Percentiles rank a stretch among this genome's conserved stretches.
These are phyloP conservation scores for Aspergillus intermedius DNA, from an alignment of 2,329 filamentous ascomycete species.

Conservation along the genomic window DNA sequence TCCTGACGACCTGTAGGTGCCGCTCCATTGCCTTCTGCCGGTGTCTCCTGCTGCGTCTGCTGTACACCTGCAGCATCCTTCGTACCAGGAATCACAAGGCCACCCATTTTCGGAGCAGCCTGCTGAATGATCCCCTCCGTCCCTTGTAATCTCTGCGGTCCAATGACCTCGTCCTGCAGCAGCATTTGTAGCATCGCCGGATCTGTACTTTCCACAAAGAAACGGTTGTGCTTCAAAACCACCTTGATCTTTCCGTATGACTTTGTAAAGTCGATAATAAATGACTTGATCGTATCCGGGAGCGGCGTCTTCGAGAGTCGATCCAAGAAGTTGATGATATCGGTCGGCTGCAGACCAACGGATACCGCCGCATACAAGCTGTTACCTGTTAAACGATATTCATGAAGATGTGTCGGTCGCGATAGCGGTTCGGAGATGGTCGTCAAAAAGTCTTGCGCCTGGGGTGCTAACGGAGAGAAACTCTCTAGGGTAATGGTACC, in stretches of 20 bases:
- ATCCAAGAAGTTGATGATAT: conserved; percentile 85
- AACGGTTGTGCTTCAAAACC: conserved; percentile 88
- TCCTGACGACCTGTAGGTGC: conserved; percentile 35
- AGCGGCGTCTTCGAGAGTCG: conserved; percentile 82
- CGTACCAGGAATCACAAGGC: conserved; percentile 86
- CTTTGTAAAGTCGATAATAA: conserved; percentile 75
- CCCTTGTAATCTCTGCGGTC: conserved; percentile 68
- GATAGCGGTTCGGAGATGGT: conserved; percentile 92
- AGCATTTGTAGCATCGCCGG: conserved; percentile 77
- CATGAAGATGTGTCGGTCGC: conserved; percentile 82
- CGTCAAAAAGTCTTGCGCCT: conserved; percentile 90
- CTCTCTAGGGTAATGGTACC: conserved; percentile 89
- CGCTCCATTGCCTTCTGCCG: conserved; percentile 31
- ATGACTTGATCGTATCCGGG: conserved; percentile 70
- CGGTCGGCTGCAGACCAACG: conserved; percentile 79
- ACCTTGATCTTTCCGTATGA: conserved; percentile 95
- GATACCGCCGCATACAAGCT: conserved; percentile 93
- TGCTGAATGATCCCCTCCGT: conserved; percentile 68
- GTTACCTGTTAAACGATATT: conserved; percentile 86
- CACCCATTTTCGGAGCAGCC: conserved; percentile 77
- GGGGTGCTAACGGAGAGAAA: conserved; percentile 78
- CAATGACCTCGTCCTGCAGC: conserved; percentile 77
- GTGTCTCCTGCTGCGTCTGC: conserved; percentile 52
- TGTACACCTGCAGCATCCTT: conserved; percentile 84
- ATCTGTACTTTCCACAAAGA: conserved; percentile 89